These are phyloP conservation scores for Rubia occidens DNA, from an alignment of 305 asterid species.

Conservation along the genomic window DNA sequence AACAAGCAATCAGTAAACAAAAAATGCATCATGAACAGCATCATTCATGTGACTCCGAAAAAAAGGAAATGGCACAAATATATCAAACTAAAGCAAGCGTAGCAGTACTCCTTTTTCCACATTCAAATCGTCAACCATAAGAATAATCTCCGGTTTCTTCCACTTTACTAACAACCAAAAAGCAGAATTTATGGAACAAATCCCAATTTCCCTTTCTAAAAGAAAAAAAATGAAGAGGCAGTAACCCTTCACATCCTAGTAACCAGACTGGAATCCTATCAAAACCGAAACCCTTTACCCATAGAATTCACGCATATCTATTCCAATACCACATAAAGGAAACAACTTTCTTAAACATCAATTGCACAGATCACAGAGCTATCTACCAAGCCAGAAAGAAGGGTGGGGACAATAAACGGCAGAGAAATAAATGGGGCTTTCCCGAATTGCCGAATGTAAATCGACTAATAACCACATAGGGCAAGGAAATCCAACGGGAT, in stretches of 20 bases:
- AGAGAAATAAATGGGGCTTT: background rate
- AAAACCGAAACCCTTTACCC: background rate
- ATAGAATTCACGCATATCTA: background rate
- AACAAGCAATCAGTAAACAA: slow-evolving; percentile 3
- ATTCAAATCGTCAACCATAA: background rate
- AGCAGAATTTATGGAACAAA: background rate
- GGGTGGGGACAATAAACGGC: background rate
- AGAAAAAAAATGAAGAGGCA: background rate
- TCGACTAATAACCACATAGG: background rate
- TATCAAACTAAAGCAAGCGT: background rate
- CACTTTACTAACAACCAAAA: background rate
- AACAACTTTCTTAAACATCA: background rate
- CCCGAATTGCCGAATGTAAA: background rate
- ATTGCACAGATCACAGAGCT: background rate
- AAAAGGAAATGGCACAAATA: background rate
- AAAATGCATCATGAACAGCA: background rate
- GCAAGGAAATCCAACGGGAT: slow-evolving; percentile 4
- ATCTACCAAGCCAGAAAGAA: background rate
- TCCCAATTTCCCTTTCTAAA: background rate
- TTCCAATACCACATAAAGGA: background rate
- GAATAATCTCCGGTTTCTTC: background rate
- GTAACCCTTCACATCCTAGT: background rate
- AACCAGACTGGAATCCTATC: background rate
- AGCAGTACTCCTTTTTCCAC: background rate
- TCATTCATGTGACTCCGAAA: background rate